Base-by-base conservation (phyloP, 2,329 filamentous ascomycete species). In the Tolypocladium paradoxum region DNA sequence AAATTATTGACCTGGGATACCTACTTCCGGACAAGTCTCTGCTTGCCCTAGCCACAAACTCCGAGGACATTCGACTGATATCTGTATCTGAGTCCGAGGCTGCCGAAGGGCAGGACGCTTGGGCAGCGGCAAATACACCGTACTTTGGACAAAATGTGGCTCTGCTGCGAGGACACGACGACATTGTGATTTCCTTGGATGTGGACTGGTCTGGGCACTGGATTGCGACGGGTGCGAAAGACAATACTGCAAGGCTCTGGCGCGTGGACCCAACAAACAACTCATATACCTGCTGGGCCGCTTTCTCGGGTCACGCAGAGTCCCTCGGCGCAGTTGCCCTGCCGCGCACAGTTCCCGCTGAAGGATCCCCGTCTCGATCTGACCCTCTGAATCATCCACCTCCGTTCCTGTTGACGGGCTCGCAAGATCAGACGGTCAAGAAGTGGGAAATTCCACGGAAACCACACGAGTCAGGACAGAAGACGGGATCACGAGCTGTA, bases 181-280 rank as follows among this genome's bases (percentile, higher is more conserved):
- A 99, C 61, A 96, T 99, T 50, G 88, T 99, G 55, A 95, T 99
- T 61, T 91, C 90, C 54, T 75, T 99, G 40, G 91, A 96, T 65
- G 84, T 90, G 3, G 93, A 99, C 70, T 96, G 90, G 90, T 97
- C 93, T 11, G 95, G 95, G 0, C 85, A 93, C 67, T 99, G 93
- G 93, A 81, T 99, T 38, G 92, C 87, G 14, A 97, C 93, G 1
- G 93, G 92, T 51, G 89, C 93, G 24, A 99, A 99, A 71, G 93
- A 99, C 68, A 99, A 97, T 64, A 93, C 88, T 3, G 93, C 92
- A 20, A 84, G 88, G 58, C 72, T 99, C 36, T 99, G 93, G 93
- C 80, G 87, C 51, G 75, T 99, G 29, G 92, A 97, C 65, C 81
- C 85, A 0, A 77, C 77, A 22, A 86, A 83, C 55, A 78, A 83